Percentiles rank a stretch among this genome's conserved stretches.
These are phyloP conservation scores for Neonectria hederae DNA, from an alignment of 2,329 filamentous ascomycete genomes.

Conservation along the genomic window DNA sequence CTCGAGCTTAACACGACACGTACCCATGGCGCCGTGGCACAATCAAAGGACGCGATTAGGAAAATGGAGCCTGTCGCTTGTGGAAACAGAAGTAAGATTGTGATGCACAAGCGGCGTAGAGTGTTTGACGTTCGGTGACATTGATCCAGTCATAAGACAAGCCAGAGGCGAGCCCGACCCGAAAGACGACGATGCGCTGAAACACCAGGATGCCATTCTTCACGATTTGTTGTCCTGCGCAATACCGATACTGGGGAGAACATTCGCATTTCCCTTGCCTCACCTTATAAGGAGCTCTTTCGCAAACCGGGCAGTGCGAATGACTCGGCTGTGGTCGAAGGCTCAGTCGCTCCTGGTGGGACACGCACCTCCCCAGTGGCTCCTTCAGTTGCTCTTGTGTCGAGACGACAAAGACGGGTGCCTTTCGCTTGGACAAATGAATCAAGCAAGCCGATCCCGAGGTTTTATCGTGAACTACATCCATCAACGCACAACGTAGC, in stretches of 20 bases:
- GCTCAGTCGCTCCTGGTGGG: not conserved
- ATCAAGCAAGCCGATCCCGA: not conserved
- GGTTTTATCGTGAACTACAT: slow-evolving; percentile 7
- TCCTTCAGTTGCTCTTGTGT: not conserved
- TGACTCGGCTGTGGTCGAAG: not conserved
- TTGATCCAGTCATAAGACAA: not conserved
- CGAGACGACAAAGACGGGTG: not conserved
- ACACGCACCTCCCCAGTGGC: slow-evolving; percentile 3
- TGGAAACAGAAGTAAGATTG: slow-evolving; percentile 13
- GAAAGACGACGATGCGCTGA: not conserved
- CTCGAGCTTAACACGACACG: not conserved
- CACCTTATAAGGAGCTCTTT: not conserved
- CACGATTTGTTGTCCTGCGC: not conserved
- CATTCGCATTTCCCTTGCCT: not conserved
- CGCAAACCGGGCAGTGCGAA: not conserved
- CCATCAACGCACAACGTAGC: slow-evolving; percentile 12
- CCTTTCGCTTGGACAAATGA: not conserved
- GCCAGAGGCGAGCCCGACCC: not conserved
- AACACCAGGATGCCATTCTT: not conserved
- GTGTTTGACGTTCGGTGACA: slow-evolving; percentile 8
- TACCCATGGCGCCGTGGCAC: slow-evolving; percentile 14
- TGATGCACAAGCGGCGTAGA: slow-evolving; percentile 11
- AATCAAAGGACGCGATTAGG: not conserved
- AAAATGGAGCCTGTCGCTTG: slow-evolving; percentile 16
- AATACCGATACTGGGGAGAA: not conserved